Evolutionary conservation across 106 monocot species (phyloP).

Genomic region (Amphibolis antarctica): DNA sequence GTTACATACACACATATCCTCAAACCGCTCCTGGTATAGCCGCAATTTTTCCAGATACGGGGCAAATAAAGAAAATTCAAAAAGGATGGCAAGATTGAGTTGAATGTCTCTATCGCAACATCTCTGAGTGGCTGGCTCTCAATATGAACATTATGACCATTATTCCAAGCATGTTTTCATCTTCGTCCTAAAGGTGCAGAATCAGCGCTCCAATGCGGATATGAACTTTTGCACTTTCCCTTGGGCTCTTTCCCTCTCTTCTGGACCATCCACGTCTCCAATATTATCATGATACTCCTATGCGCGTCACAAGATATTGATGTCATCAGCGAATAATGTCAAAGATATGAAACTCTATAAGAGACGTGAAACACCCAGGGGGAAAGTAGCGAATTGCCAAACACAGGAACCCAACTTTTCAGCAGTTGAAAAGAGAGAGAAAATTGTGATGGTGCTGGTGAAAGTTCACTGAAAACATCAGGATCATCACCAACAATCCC

Average conservation of each 20-base stretch:
- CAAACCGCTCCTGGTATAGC: background rate
- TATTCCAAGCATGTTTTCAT: background rate
- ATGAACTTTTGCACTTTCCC: slow-evolving; percentile 61
- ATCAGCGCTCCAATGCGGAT: slow-evolving; percentile 21
- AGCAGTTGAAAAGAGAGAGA: too few species aligned
- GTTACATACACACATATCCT: background rate
- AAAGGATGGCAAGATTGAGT: background rate
- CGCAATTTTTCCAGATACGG: background rate
- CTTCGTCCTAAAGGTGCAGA: background rate
- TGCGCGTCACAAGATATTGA: background rate
- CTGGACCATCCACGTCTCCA: slow-evolving; percentile 87
- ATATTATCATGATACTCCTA: slow-evolving; percentile 98
- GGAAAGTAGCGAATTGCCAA: too few species aligned
- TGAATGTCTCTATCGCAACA: background rate
- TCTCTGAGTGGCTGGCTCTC: background rate
- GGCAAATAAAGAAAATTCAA: background rate
- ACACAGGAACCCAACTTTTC: too few species aligned
- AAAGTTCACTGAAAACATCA: too few species aligned
- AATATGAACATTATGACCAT: too few species aligned
- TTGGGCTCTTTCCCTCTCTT: slow-evolving; percentile 76
- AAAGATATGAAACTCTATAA: background rate
- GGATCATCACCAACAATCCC: too few species aligned
- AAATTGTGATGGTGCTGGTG: too few species aligned
- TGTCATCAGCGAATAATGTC: background rate
- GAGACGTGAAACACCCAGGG: too few species aligned